Evolutionary conservation across 768 basidiomycete species (phyloP).

Genomic region (Suillus ampliporus): DNA sequence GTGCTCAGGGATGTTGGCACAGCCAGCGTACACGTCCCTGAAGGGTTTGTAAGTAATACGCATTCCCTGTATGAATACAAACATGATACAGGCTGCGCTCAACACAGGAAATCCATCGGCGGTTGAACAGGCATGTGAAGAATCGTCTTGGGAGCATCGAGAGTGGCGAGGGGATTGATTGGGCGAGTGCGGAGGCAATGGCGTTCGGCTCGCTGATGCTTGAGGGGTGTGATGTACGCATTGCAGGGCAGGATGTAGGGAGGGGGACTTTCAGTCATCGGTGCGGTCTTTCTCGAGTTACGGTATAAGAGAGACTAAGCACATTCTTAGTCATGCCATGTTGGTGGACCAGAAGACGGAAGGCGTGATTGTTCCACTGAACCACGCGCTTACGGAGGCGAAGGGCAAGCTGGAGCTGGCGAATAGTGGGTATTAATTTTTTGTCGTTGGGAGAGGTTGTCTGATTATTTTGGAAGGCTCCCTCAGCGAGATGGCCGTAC

Average conservation of each 20-base stretch:
- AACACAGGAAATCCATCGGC: slow-evolving; percentile 74
- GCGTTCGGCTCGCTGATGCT: slow-evolving; percentile 88
- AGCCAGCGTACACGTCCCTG: slow-evolving; percentile 67
- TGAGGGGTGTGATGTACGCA: slow-evolving; percentile 82
- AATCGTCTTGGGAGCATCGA: slow-evolving; percentile 73
- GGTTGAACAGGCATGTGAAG: slow-evolving; percentile 81
- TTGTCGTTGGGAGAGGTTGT: not conserved
- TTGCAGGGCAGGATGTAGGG: slow-evolving; percentile 94
- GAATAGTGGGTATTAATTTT: slow-evolving; percentile 64
- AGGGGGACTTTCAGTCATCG: slow-evolving; percentile 89
- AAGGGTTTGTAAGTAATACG: slow-evolving; percentile 62
- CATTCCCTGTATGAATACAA: not conserved
- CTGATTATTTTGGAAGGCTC: slow-evolving; percentile 59
- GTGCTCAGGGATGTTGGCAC: slow-evolving; percentile 63
- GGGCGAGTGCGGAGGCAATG: slow-evolving; percentile 91
- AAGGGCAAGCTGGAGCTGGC: slow-evolving; percentile 81
- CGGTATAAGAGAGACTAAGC: not conserved
- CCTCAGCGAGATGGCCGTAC: slow-evolving; percentile 87
- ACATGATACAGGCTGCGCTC: not conserved
- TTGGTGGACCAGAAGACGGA: slow-evolving; percentile 88
- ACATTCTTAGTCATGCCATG: slow-evolving; percentile 74
- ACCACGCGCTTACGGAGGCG: slow-evolving; percentile 59
- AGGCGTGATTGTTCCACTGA: slow-evolving; percentile 79
- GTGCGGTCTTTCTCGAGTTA: slow-evolving; percentile 30
- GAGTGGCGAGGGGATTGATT: slow-evolving; percentile 77